phyloP scores from a whole-genome alignment of 1,139 yeast species.

The Nakaseomyces uthaithaninus region DNA sequence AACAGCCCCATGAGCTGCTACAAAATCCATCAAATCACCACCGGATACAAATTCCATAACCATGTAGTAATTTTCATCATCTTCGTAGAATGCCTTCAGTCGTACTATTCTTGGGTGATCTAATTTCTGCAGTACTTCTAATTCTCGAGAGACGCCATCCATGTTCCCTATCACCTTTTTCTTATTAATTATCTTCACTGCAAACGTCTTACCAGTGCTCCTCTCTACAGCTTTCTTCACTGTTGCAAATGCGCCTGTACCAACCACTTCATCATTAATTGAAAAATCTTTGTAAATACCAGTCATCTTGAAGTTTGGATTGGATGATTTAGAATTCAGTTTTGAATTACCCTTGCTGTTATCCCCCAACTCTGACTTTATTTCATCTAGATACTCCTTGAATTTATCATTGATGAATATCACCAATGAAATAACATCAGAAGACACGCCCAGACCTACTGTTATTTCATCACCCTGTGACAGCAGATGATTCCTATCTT shows the following conservation, averaged over 20 bases:
- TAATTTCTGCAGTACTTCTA: constrained; percentile 65
- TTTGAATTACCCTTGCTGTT: constrained; percentile 6
- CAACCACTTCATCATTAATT: constrained; percentile 74
- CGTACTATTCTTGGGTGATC: constrained; percentile 81
- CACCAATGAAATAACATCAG: constrained; percentile 68
- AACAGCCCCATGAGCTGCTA: constrained; percentile 83
- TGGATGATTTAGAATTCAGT: constrained; percentile 8
- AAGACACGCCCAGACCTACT: constrained; percentile 78
- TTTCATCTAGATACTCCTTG: constrained; percentile 25
- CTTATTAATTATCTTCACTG: constrained; percentile 82
- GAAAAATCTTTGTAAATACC: constrained; percentile 69
- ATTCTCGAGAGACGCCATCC: constrained; percentile 78
- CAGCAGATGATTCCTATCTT: constrained; percentile 72
- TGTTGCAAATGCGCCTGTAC: constrained; percentile 96
- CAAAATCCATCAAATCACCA: constrained; percentile 96
- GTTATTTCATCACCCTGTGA: constrained; percentile 90
- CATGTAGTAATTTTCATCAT: constrained; percentile 66
- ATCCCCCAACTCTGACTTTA: neutral
- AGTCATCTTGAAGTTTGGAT: constrained; percentile 17
- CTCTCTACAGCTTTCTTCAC: constrained; percentile 87
- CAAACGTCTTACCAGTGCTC: constrained; percentile 72
- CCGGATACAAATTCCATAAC: constrained; percentile 95
- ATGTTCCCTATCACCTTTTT: constrained; percentile 73
- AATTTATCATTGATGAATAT: constrained; percentile 44
- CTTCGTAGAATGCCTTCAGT: constrained; percentile 78